phyloP scores from a whole-genome alignment of 208 protist genomes.

The Leishmania tropica region DNA sequence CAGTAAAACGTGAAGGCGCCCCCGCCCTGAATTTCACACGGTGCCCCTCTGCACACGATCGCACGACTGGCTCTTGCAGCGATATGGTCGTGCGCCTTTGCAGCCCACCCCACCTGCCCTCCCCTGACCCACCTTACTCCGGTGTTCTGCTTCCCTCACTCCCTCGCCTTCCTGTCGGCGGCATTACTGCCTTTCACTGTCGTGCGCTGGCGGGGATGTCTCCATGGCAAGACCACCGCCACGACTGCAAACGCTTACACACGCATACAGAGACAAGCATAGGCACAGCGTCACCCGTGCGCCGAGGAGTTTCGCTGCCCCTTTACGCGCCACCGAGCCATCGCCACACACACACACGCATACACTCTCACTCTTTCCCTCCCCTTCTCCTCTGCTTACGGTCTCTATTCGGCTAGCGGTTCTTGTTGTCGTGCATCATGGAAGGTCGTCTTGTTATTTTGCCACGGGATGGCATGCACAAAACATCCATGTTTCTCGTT shows the following conservation, averaged over 20 bases:
- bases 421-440: slow-evolving; percentile 20
- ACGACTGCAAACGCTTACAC: neutral
- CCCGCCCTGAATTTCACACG: neutral
- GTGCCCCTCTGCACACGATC: neutral
- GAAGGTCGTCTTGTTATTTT: slow-evolving; percentile 57
- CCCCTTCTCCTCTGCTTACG: too few species aligned
- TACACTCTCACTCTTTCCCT: neutral
- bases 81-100: neutral
- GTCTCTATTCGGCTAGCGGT: neutral
- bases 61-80: neutral
- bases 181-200: neutral
- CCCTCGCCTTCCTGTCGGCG: neutral
- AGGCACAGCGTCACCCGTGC: neutral
- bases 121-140: neutral
- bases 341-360: neutral
- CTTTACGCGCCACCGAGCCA: slow-evolving; percentile 1
- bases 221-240: neutral
- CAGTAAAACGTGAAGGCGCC: neutral
- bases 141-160: neutral
- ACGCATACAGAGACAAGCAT: slow-evolving; percentile 2
- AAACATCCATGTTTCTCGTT: slow-evolving; percentile 65
- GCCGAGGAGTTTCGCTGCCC: neutral
- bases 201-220: neutral
- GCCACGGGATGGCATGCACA: slow-evolving; percentile 59
- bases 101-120: neutral